phyloP scores from a whole-genome alignment of 805 yeast genomes.

The Zygosaccharomyces kombuchaensis region DNA sequence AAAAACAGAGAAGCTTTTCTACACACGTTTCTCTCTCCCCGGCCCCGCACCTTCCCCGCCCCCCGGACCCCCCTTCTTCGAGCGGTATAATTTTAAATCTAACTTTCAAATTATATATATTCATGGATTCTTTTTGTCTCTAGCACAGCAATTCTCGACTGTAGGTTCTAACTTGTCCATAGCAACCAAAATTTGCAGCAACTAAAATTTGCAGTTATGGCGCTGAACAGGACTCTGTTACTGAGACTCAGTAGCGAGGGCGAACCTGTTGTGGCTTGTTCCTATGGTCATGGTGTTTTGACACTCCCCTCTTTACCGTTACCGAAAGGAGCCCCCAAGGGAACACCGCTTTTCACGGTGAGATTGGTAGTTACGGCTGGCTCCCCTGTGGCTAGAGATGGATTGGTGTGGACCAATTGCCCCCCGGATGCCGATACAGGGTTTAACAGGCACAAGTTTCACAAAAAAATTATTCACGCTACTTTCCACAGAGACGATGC shows the following conservation, averaged over 20 bases:
- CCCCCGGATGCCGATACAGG: conserved; percentile 43
- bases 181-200: background rate
- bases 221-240: conserved; percentile 29
- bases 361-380: conserved; percentile 71
- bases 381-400: conserved; percentile 64
- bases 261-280: conserved; percentile 32
- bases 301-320: conserved; percentile 39
- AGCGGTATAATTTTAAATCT: background rate
- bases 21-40: background rate
- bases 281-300: conserved; percentile 37
- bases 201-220: background rate
- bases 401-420: conserved; percentile 67
- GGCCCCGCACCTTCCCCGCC: background rate
- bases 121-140: background rate
- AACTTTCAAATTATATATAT: background rate
- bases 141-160: background rate
- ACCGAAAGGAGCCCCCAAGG: conserved; percentile 35
- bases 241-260: conserved; percentile 36
- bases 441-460: conserved; percentile 57
- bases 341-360: conserved; percentile 46
- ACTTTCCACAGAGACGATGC: conserved; percentile 60
- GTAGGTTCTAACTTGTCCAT: background rate
- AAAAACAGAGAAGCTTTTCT: conserved; percentile 1
- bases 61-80: background rate
- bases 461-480: conserved; percentile 46